phyloP scores from a whole-genome alignment of 805 yeast species.

The Candida sithepensis region DNA sequence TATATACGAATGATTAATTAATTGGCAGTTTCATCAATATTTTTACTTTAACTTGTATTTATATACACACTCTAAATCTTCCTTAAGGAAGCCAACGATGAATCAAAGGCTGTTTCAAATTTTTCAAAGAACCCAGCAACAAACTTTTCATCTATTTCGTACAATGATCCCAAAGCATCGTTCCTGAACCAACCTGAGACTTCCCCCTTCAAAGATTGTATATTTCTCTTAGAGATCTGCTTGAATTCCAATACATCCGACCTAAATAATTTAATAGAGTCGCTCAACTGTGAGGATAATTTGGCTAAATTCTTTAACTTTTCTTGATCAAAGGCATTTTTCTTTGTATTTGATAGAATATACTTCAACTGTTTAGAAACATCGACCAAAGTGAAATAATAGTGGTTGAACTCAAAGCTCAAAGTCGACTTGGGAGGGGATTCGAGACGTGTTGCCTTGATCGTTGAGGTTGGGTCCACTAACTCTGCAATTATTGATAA shows the following conservation, averaged over 20 bases:
- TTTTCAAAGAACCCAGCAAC: slow-evolving; percentile 10
- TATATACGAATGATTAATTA: background rate
- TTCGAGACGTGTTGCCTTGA: slow-evolving; percentile 5
- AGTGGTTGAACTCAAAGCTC: slow-evolving; percentile 20
- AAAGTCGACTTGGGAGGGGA: slow-evolving; percentile 14
- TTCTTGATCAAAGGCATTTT: background rate
- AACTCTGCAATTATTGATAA: slow-evolving; percentile 15
- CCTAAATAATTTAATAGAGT: slow-evolving; percentile 10
- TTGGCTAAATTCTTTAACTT: background rate
- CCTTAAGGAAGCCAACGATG: slow-evolving; percentile 12
- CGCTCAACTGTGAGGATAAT: slow-evolving; percentile 2
- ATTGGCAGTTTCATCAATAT: no score
- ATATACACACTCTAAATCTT: slow-evolving; percentile 6
- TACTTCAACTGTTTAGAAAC: slow-evolving; percentile 18
- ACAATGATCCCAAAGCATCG: slow-evolving; percentile 16
- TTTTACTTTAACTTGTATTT: no score
- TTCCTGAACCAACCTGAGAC: slow-evolving; percentile 17
- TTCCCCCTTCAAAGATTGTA: slow-evolving; percentile 5
- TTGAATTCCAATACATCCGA: slow-evolving; percentile 17
- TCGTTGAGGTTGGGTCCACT: slow-evolving; percentile 3
- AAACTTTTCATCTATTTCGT: slow-evolving; percentile 14
- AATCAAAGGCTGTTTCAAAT: slow-evolving; percentile 11
- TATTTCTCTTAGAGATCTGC: slow-evolving; percentile 6
- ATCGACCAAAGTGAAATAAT: slow-evolving; percentile 21
- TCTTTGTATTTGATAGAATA: slow-evolving; percentile 2